phyloP scores from a whole-genome alignment of 169 alveolate species.

The Blepharisma undulans region DNA sequence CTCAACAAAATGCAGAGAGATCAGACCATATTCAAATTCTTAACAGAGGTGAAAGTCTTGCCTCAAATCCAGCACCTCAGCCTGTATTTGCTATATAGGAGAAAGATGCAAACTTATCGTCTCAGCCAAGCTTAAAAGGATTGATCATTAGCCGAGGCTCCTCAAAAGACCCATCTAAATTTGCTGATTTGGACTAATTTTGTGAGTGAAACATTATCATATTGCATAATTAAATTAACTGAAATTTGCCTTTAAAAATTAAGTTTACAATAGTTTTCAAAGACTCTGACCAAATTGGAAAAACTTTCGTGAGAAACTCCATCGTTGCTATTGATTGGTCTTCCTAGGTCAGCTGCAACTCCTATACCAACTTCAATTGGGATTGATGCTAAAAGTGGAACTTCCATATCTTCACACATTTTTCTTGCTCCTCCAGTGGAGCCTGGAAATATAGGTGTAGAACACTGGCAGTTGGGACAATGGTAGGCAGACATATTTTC shows the following conservation, averaged over 20 bases:
- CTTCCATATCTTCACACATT: constrained; percentile 53
- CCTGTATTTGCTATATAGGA: not conserved
- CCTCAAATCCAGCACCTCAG: not conserved
- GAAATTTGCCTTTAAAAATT: not conserved
- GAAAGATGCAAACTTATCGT: not conserved
- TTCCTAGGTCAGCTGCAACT: not conserved
- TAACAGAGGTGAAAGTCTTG: not conserved
- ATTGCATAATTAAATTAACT: not conserved
- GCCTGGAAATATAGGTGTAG: constrained; percentile 12
- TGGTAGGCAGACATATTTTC: constrained; percentile 95
- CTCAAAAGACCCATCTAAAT: not conserved
- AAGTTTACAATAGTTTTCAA: not conserved
- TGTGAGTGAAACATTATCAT: not conserved
- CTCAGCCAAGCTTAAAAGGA: not conserved
- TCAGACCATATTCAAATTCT: not conserved
- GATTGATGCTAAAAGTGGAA: constrained; percentile 39
- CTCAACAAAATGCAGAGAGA: not conserved
- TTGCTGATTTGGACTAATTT: not conserved
- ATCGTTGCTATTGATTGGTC: not conserved
- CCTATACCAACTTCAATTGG: constrained; percentile 24
- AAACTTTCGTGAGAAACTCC: not conserved
- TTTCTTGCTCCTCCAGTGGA: constrained; percentile 57
- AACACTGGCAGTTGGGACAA: constrained; percentile 68
- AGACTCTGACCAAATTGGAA: not conserved
- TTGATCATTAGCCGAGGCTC: not conserved